A percentile compares a stretch with the other conserved stretches of the same genome.
Evolutionary conservation across 2,329 filamentous ascomycete species (phyloP).

Genomic region (Celoporthe dispersa): DNA sequence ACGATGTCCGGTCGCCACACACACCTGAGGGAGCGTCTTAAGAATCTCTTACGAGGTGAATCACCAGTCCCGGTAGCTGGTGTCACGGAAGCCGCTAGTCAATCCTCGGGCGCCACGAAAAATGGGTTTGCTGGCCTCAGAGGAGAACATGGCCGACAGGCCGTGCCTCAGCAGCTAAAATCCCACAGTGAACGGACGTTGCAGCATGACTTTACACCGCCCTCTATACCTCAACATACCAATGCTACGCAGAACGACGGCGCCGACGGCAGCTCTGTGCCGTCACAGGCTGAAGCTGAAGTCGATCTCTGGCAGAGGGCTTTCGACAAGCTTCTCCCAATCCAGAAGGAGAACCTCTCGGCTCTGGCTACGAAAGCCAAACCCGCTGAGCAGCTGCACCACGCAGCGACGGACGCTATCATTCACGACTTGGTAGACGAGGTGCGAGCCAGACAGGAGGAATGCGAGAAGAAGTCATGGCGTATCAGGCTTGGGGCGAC

Average conservation of each 20-base stretch:
- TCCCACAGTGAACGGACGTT: neutral
- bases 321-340: neutral
- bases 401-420: neutral
- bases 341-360: conserved; percentile 1
- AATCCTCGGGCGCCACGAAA: neutral
- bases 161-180: neutral
- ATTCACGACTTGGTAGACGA: conserved; percentile 4
- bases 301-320: conserved; percentile 9
- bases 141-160: neutral
- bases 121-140: neutral
- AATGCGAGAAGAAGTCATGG: conserved; percentile 4
- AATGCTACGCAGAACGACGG: neutral
- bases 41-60: neutral
- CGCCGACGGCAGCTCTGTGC: neutral
- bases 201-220: neutral
- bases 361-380: neutral
- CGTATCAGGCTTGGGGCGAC: neutral
- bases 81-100: neutral
- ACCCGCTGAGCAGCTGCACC: neutral
- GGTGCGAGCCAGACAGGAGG: neutral
- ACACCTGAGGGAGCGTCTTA: neutral
- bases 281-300: neutral
- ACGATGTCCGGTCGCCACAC: neutral
- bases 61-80: neutral
- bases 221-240: neutral